Conservation (phyloP, 164 flowering plant genomes). For the Akebia trifoliata region DNA sequence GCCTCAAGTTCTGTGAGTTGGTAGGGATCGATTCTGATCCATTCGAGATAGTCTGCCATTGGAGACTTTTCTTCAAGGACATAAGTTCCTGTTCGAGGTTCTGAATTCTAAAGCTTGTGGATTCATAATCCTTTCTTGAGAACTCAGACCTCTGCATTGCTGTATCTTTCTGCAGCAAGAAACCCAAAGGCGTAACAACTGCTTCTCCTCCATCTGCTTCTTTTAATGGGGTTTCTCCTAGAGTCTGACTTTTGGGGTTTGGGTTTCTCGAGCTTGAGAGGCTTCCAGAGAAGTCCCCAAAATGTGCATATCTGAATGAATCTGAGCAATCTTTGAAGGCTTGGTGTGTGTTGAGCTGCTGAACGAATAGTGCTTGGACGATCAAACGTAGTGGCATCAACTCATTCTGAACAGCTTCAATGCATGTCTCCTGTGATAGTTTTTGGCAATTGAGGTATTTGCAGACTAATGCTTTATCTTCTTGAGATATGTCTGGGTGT, state of each 20-base stretch:
- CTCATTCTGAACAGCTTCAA: slow-evolving; percentile 88
- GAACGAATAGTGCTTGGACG: slow-evolving; percentile 83
- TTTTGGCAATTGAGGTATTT: slow-evolving; percentile 81
- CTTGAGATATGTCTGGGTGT: slow-evolving; percentile 59
- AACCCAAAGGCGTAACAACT: slow-evolving; percentile 39
- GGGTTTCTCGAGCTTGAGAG: slow-evolving; percentile 49
- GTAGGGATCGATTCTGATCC: slow-evolving; percentile 26
- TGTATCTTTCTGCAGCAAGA: slow-evolving; percentile 46
- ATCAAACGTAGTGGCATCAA: slow-evolving; percentile 86
- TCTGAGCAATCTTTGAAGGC: slow-evolving; percentile 86
- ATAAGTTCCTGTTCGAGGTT: slow-evolving; percentile 74
- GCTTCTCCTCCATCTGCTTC: slow-evolving; percentile 31
- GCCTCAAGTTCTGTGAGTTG: slow-evolving; percentile 22
- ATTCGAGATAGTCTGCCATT: slow-evolving; percentile 31
- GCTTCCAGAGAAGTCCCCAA: slow-evolving; percentile 57
- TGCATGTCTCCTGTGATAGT: slow-evolving; percentile 72
- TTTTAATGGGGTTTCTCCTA: slow-evolving; percentile 42
- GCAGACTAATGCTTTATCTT: slow-evolving; percentile 67
- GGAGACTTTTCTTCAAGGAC: slow-evolving; percentile 63
- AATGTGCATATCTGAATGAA: slow-evolving; percentile 56
- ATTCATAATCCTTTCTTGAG: slow-evolving; percentile 61
- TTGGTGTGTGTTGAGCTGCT: slow-evolving; percentile 77
- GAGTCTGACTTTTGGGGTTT: slow-evolving; percentile 42
- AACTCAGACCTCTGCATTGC: slow-evolving; percentile 28
- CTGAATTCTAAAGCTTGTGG: slow-evolving; percentile 89